Evolutionary conservation across 306 rosid species (phyloP).

Genomic region (Dalbergia cultrata): DNA sequence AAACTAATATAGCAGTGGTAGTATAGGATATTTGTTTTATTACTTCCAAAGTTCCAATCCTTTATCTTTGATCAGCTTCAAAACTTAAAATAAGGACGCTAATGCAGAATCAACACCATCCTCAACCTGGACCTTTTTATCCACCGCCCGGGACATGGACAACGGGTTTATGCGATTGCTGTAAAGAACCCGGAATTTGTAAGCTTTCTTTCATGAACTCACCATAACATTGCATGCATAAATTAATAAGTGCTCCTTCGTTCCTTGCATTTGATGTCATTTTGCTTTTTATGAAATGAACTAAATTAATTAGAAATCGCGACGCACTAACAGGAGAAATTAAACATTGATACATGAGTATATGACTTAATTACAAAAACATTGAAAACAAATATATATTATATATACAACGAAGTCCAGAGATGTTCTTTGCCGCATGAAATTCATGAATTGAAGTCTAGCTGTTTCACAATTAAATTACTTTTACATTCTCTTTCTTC

Average conservation of each 20-base stretch:
- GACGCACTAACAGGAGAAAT: background rate
- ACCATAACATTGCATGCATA: background rate
- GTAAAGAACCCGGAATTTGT: conserved; percentile 49
- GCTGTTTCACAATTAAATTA: too few relatives aligned
- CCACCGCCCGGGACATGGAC: conserved; percentile 48
- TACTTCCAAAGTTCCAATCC: background rate
- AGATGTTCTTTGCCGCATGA: too few relatives aligned
- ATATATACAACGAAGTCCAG: too few relatives aligned
- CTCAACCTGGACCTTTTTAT: background rate
- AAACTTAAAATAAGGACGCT: background rate
- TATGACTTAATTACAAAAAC: too few relatives aligned
- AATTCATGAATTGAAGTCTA: too few relatives aligned
- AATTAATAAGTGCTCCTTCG: too few relatives aligned
- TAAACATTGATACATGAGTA: too few relatives aligned
- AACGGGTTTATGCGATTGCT: conserved; percentile 51
- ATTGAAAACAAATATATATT: too few relatives aligned
- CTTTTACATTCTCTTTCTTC: too few relatives aligned
- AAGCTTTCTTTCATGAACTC: background rate
- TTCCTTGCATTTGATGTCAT: background rate
- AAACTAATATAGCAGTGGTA: background rate
- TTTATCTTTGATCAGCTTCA: background rate
- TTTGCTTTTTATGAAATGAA: background rate
- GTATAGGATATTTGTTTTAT: background rate
- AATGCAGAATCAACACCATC: background rate
- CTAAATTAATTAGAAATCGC: background rate